Conservation (phyloP, 306 rosid species). For the cucumber (Cucumis sativus) region Cucumber_9930_V3 NC_026658.2:25140501-25141000, state of each 20-base stretch:
- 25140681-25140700: background rate
- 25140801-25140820: background rate
- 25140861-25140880: background rate
- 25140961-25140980: background rate
- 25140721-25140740: slow-evolving; percentile 3
- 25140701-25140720: background rate
- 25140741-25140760: background rate
- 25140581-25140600: background rate
- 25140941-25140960: background rate
- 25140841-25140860: too few relatives aligned
- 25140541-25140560: background rate
- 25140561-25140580: background rate
- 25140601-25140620: background rate
- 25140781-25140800: background rate
- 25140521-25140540: background rate
- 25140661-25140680: background rate
- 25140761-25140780: background rate
- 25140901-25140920: slow-evolving; percentile 4
- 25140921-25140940: background rate
- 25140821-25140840: background rate
- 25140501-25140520: background rate
- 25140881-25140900: too few relatives aligned
- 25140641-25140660: background rate
- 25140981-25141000: background rate
- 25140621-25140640: slow-evolving; percentile 2